Evolutionary conservation across 2,329 filamentous ascomycete species (phyloP).

Genomic region (Ophiocordyceps australis): DNA sequence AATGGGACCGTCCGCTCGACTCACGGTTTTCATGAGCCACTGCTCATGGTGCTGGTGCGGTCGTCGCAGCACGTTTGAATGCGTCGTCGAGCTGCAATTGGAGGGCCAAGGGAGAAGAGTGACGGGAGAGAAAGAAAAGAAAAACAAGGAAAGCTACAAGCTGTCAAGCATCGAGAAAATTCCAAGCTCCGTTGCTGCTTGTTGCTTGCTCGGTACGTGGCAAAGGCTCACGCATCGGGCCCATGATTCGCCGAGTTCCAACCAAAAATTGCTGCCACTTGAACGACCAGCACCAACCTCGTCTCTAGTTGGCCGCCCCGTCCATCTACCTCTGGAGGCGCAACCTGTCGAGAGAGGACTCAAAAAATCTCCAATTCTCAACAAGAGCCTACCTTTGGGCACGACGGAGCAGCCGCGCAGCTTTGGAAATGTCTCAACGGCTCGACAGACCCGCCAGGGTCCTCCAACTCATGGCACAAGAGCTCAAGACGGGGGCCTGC

Average conservation of each 20-base stretch:
- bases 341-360: no score
- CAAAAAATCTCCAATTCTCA: background rate
- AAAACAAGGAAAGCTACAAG: background rate
- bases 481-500: no score
- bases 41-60: constrained; percentile 25
- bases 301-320: no score
- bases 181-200: no score
- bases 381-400: background rate
- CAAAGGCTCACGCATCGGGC: constrained; percentile 2
- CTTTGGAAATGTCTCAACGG: no score
- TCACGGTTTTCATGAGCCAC: constrained; percentile 41
- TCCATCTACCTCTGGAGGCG: no score
- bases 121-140: no score
- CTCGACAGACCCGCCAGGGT: constrained; percentile 27
- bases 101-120: no score
- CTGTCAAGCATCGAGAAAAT: background rate
- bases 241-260: constrained; percentile 7
- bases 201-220: no score
- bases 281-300: no score
- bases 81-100: background rate
- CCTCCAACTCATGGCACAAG: constrained; percentile 23
- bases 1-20: constrained; percentile 41
- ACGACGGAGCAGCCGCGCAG: background rate
- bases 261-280: constrained; percentile 5
- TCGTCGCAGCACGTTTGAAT: constrained; percentile 1